Evolutionary conservation across 2,329 filamentous ascomycete genomes (phyloP).

Genomic region (Pseudogymnoascus sp.): DNA sequence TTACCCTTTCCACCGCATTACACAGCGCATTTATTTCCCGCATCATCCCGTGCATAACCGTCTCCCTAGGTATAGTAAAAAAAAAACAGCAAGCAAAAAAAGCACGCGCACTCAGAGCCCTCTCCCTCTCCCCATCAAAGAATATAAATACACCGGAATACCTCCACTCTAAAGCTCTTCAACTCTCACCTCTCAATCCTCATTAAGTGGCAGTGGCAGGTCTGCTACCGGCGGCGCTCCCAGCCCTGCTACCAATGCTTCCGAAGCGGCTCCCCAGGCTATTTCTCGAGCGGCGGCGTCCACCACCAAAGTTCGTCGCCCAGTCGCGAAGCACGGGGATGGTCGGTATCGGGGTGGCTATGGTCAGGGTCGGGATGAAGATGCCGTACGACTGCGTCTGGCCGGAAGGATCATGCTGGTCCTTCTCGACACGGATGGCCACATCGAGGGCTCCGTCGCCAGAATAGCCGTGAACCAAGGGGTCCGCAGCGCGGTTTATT

Average conservation of each 20-base stretch:
- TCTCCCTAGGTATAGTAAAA: conserved; percentile 1
- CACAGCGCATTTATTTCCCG: not conserved
- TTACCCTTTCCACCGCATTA: not conserved
- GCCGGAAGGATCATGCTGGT: conserved; percentile 74
- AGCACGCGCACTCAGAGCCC: not conserved
- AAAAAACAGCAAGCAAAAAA: not conserved
- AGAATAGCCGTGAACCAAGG: conserved; percentile 45
- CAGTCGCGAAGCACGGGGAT: not conserved
- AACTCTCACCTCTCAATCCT: not conserved
- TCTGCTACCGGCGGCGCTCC: not conserved
- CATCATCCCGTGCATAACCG: not conserved
- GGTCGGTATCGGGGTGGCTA: not conserved
- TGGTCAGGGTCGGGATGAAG: conserved; percentile 55
- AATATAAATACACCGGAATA: not conserved
- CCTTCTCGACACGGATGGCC: conserved; percentile 77
- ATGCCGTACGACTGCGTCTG: conserved; percentile 77
- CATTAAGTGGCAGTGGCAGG: not conserved
- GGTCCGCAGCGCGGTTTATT: conserved; percentile 62
- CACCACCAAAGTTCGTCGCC: not conserved
- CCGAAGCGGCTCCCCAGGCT: not conserved
- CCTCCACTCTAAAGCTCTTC: not conserved
- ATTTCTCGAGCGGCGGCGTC: not conserved
- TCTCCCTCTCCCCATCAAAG: not conserved
- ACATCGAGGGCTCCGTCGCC: conserved; percentile 66
- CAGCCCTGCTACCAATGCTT: not conserved